Evolutionary conservation across 495 filamentous ascomycete genomes (phyloP).

Genomic region (Bombardia bombarda): DNA sequence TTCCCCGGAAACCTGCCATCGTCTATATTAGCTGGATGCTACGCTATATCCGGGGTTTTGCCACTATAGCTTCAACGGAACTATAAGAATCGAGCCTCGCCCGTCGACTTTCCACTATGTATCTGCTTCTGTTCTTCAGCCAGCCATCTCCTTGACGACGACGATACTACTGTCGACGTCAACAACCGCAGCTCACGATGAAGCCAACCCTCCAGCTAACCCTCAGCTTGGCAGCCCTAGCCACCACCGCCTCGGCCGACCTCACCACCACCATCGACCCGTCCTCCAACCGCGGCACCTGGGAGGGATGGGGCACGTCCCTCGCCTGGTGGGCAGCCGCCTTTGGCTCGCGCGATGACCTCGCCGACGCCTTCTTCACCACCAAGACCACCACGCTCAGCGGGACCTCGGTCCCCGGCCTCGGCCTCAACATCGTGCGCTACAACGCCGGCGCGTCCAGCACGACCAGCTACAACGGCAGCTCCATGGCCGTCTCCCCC

Average conservation of each 20-base stretch:
- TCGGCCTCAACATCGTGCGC: constrained; percentile 32
- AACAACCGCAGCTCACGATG: background rate
- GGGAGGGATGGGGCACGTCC: constrained; percentile 35
- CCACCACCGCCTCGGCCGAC: constrained; percentile 9
- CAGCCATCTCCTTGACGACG: no score
- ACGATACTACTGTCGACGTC: background rate
- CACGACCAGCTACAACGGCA: constrained; percentile 24
- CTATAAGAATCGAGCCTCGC: background rate
- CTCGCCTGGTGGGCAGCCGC: constrained; percentile 33
- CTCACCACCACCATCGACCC: constrained; percentile 22
- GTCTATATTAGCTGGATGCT: no score
- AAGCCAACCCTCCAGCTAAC: background rate
- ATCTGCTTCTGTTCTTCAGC: background rate
- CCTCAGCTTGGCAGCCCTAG: background rate
- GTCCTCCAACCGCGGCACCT: constrained; percentile 26
- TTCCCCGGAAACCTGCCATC: no score
- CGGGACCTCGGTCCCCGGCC: constrained; percentile 20
- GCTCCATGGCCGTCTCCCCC: constrained; percentile 25
- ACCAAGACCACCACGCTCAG: constrained; percentile 12
- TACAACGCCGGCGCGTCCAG: constrained; percentile 32
- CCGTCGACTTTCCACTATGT: background rate
- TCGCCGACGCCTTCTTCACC: constrained; percentile 30
- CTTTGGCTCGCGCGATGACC: constrained; percentile 26
- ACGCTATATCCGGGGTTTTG: no score
- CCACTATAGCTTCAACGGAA: no score